A percentile compares a stretch with the other conserved stretches of the same genome.
Evolutionary conservation across 805 yeast species (phyloP).

Genomic region (Wickerhamomyces strasburgensis): DNA sequence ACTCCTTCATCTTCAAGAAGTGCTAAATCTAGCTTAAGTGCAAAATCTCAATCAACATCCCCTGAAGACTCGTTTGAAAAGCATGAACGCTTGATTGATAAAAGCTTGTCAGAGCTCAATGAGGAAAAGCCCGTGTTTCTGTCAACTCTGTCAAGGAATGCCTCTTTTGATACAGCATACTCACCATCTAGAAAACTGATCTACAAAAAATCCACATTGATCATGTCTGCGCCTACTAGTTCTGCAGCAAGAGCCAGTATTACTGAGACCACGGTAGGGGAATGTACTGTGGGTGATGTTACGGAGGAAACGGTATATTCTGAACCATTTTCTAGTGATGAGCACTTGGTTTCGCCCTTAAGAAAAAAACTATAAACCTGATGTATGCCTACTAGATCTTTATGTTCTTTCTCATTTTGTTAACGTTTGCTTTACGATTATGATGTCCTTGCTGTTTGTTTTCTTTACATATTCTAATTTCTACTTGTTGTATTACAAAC

Average conservation of each 20-base stretch:
- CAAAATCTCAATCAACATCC: conserved; percentile 7
- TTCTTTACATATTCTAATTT: too few species aligned
- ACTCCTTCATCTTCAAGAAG: background rate
- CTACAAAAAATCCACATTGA: conserved; percentile 15
- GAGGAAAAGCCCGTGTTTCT: conserved; percentile 1
- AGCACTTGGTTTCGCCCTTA: conserved; percentile 5
- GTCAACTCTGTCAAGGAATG: background rate
- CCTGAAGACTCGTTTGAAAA: conserved; percentile 23
- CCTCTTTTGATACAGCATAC: conserved; percentile 4
- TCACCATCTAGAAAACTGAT: conserved; percentile 17
- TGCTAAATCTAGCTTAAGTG: background rate
- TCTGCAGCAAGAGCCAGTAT: background rate
- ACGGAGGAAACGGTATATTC: conserved; percentile 24
- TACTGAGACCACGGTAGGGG: background rate
- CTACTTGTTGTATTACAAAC: too few species aligned
- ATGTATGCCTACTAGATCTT: too few species aligned
- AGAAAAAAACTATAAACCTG: conserved; percentile 1
- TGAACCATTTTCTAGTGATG: conserved; percentile 12
- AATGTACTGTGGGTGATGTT: conserved; percentile 18
- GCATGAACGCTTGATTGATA: conserved; percentile 16
- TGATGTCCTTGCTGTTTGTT: too few species aligned
- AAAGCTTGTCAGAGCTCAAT: conserved; percentile 7
- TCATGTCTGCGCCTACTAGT: conserved; percentile 8
- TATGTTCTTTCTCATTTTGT: too few species aligned
- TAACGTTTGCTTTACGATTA: too few species aligned